Evolutionary conservation across 176 grass and related monocot genomes (phyloP), one percentile per base, ranked within the genome.

Genomic region (Rhynchospora breviuscula): DNA sequence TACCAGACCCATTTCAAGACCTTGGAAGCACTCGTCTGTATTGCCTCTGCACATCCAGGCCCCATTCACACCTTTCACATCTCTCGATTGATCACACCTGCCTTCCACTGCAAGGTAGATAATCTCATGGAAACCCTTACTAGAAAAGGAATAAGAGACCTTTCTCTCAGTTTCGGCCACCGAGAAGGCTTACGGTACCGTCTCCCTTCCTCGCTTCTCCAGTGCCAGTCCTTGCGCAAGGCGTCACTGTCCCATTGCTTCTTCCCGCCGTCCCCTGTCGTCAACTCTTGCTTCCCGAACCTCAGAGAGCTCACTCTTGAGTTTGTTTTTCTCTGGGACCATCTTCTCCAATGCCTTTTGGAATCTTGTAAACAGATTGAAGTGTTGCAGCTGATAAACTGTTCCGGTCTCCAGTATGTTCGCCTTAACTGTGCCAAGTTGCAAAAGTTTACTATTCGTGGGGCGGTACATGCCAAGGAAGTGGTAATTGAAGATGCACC

Each of bases 401-500:
- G 80, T 82, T 54, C 61, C 5, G 80, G 80, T 63, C 80, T 82
- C 60, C 80, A 82, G 60, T 65, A 52, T 25, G 62, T 82, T 2
- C 58, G 21, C n/a, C 13, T 82, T 61, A 67, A 67, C 53, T 66
- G 80, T 44, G 63, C 15, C 13, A 82, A 82, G 17, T 82, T 82
- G 80, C n/a, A 66, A 22, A 68, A 82, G 54, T 82, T 82, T 45
- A 82, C 62, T 4, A 63, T 82, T 52, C 80, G 48, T 31, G 35
- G 3, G 21, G 46, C 62, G 1, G 35, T 40, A 40, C n/a, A 67
- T 31, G 7, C 51, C 22, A 66, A 66, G 63, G 46, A 82, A 7
- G 9, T 82, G 80, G 63, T 51, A 47, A 82, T 82, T 66, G 80
- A 82, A 67, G 65, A 82, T 18, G 80, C 80, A 29, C 80, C 80